Evolutionary conservation across 2,329 filamentous ascomycete species (phyloP).

Genomic region (Talaromyces funiculosus): DNA sequence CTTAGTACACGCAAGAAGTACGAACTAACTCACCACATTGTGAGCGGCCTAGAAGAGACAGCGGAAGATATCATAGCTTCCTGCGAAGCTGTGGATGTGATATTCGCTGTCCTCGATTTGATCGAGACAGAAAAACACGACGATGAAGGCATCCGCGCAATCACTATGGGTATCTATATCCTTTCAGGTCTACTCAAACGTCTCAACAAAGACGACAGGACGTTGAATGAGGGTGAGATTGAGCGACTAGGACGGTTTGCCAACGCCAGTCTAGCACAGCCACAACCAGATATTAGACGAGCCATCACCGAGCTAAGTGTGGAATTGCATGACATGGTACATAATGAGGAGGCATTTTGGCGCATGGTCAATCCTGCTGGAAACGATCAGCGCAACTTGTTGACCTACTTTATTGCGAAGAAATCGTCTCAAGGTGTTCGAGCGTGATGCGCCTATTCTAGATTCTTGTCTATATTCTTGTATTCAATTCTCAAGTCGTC

Average conservation of each 20-base stretch:
- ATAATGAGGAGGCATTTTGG: conserved; percentile 23
- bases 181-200: conserved; percentile 24
- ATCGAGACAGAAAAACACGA: conserved; percentile 27
- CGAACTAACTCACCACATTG: conserved; percentile 35
- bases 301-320: conserved; percentile 30
- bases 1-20: conserved; percentile 35
- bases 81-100: conserved; percentile 24
- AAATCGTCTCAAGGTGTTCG: conserved; percentile 7
- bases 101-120: conserved; percentile 31
- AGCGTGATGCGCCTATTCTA: not conserved
- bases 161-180: conserved; percentile 32
- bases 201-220: conserved; percentile 19
- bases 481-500: not conserved
- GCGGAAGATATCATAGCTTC: conserved; percentile 30
- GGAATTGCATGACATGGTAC: conserved; percentile 22
- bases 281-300: conserved; percentile 34
- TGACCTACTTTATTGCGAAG: conserved; percentile 26
- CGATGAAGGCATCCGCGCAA: conserved; percentile 27
- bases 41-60: conserved; percentile 36
- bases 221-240: conserved; percentile 17
- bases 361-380: conserved; percentile 20
- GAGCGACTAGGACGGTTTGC: conserved; percentile 31
- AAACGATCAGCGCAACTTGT: conserved; percentile 21
- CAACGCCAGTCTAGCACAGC: conserved; percentile 26
- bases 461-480: not conserved